Conservation (phyloP, 768 basidiomycete species). For the Tylopilus balloui region DNA sequence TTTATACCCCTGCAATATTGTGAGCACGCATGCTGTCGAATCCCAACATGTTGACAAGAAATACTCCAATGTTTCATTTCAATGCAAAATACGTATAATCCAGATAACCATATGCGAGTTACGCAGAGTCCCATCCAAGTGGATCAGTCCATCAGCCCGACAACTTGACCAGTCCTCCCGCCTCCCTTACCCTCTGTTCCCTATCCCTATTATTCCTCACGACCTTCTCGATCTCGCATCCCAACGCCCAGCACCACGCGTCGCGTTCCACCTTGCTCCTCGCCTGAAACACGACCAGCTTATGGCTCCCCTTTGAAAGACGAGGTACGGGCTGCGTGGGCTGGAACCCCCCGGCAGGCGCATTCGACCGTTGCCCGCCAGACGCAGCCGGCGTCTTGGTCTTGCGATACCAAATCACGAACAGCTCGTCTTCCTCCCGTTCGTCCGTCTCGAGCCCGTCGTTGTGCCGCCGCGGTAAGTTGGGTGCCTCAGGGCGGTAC, state of each 20-base stretch:
- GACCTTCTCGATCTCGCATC: conserved; percentile 82
- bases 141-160: conserved; percentile 6
- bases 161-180: conserved; percentile 50
- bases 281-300: conserved; percentile 62
- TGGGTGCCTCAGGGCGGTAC: conserved; percentile 48
- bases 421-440: conserved; percentile 80
- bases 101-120: background rate
- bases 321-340: conserved; percentile 38
- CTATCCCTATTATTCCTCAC: conserved; percentile 56
- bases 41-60: background rate
- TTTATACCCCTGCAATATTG: conserved; percentile 13
- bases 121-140: background rate
- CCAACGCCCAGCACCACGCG: conserved; percentile 92
- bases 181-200: conserved; percentile 62
- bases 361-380: conserved; percentile 13
- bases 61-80: background rate
- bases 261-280: conserved; percentile 87
- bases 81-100: background rate
- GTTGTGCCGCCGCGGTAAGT: conserved; percentile 70
- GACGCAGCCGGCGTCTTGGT: background rate
- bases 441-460: conserved; percentile 91
- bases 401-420: conserved; percentile 70
- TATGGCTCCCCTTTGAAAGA: conserved; percentile 50
- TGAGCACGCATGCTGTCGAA: background rate
- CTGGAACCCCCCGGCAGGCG: conserved; percentile 14